A percentile compares a stretch with the other conserved stretches of the same genome.
Evolutionary conservation across 805 yeast species (phyloP).

Genomic region (Suhomyces sp.): DNA sequence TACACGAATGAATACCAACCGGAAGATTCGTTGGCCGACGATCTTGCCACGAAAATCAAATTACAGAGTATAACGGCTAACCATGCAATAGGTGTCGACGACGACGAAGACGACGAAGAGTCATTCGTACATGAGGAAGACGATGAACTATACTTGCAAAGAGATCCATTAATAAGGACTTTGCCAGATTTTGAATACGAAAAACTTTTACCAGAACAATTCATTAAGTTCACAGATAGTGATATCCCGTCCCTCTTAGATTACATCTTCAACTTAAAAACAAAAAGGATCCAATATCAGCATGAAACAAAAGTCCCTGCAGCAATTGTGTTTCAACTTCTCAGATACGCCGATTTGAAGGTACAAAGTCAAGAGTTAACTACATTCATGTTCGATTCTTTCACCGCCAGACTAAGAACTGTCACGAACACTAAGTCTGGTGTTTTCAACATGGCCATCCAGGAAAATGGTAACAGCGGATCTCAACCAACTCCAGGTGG

Average conservation of each 20-base stretch:
- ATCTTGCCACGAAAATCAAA: slow-evolving; percentile 32
- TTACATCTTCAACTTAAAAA: slow-evolving; percentile 47
- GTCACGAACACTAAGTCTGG: slow-evolving; percentile 62
- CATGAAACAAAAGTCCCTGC: slow-evolving; percentile 63
- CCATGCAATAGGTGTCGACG: slow-evolving; percentile 4
- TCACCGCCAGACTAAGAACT: slow-evolving; percentile 60
- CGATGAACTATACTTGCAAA: slow-evolving; percentile 22
- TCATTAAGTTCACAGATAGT: slow-evolving; percentile 57
- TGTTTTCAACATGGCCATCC: slow-evolving; percentile 44
- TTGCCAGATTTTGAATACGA: slow-evolving; percentile 54
- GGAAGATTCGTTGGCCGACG: slow-evolving; percentile 22
- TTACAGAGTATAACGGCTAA: slow-evolving; percentile 31
- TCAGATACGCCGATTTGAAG: slow-evolving; percentile 64
- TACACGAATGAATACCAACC: slow-evolving; percentile 8
- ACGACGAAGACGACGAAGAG: slow-evolving; percentile 18
- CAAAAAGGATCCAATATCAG: slow-evolving; percentile 34
- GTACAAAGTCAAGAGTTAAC: slow-evolving; percentile 56
- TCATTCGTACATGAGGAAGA: slow-evolving; percentile 25
- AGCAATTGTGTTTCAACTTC: slow-evolving; percentile 63
- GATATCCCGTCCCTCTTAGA: slow-evolving; percentile 52
- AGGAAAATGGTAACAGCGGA: slow-evolving; percentile 12
- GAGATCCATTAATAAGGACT: slow-evolving; percentile 28
- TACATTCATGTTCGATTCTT: slow-evolving; percentile 57
- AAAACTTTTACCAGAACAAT: slow-evolving; percentile 56
- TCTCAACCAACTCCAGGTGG: slow-evolving; percentile 19